Evolutionary conservation across 192 early-diverging fungal genomes (phyloP), one percentile per base, ranked within the genome.

Genomic region (Geosiphon pyriformis): DNA sequence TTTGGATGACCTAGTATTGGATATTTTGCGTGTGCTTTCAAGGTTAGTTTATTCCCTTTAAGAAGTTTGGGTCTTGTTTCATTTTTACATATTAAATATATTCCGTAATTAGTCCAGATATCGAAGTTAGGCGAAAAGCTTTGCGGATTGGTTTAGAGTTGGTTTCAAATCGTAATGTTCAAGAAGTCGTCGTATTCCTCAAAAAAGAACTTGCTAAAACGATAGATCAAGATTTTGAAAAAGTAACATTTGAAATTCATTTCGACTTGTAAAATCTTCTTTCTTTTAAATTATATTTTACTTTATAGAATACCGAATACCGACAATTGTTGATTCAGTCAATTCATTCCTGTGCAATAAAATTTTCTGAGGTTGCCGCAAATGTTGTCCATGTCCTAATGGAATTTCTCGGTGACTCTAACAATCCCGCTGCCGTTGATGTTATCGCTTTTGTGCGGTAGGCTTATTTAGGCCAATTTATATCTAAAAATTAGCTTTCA

Each of bases 191-290:
- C 32, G 70, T 80, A 29, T 88, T 96, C 72, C 82, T 99, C 60
- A 97, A 96, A 80, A 96, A 98, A 79, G 97, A 99, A 71, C 85
- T 99, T 25, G 73, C 88, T 58, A 95, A 94, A 74, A 95, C 97
- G 8, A 85, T 91, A 42, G 92, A 93, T 71, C 85, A 91, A 71
- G 90, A 92, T 33, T 92, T 90, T 68, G 92, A 98, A 55, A 92
- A 90, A 80, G 87, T 87, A 72, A 54, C n/a, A 31, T 3, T 47
- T 59, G 66, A 25, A 64, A 37, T 56, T 59, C 12, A n/a, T 31
- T 23, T 2, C 32, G 15, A 25, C 49, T n/a, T n/a, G n/a, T n/a
- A n/a, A n/a, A n/a, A n/a, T n/a, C n/a, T n/a, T n/a, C n/a, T n/a
- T n/a, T n/a, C n/a, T n/a, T n/a, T n/a, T 42, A 42, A 42, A 42